Percentiles rank a stretch among this genome's conserved stretches.
phyloP scores from a whole-genome alignment of 208 protist genomes.

The Trypanosoma rangeli region DNA sequence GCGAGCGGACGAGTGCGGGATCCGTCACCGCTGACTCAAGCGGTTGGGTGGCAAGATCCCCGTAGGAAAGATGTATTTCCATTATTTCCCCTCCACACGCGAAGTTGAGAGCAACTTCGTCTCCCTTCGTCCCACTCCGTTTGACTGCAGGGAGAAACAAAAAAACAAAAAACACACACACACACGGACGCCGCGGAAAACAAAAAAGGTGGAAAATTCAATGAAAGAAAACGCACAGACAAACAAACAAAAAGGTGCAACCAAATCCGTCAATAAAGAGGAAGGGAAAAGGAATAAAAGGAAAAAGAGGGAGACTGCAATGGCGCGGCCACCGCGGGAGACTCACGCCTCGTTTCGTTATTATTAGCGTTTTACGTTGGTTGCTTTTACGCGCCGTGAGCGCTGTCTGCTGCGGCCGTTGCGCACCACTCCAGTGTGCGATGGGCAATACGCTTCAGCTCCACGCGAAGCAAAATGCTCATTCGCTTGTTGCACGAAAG shows the following conservation, averaged over 20 bases:
- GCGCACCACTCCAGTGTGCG: constrained; percentile 58
- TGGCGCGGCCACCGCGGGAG: background rate
- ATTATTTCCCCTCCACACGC: background rate
- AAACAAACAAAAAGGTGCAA: too few species aligned
- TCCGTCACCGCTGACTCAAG: constrained; percentile 43
- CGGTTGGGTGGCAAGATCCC: constrained; percentile 53
- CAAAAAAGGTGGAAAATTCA: too few species aligned
- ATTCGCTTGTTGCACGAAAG: constrained; percentile 43
- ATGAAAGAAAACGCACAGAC: too few species aligned
- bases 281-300: background rate
- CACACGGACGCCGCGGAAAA: too few species aligned
- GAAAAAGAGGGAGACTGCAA: background rate
- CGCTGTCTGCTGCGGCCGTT: background rate
- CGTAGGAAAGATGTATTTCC: constrained; percentile 61
- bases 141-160: background rate
- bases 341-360: background rate
- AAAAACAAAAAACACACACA: constrained; percentile 15
- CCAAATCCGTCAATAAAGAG: too few species aligned
- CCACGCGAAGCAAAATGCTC: constrained; percentile 60
- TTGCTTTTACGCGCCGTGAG: background rate
- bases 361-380: background rate
- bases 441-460: constrained; percentile 69
- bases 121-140: background rate
- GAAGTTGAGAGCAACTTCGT: background rate
- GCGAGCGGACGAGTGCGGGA: constrained; percentile 39